Base-by-base conservation (phyloP, 2,329 filamentous ascomycete species). In the Rhynchosporium agropyri region DNA sequence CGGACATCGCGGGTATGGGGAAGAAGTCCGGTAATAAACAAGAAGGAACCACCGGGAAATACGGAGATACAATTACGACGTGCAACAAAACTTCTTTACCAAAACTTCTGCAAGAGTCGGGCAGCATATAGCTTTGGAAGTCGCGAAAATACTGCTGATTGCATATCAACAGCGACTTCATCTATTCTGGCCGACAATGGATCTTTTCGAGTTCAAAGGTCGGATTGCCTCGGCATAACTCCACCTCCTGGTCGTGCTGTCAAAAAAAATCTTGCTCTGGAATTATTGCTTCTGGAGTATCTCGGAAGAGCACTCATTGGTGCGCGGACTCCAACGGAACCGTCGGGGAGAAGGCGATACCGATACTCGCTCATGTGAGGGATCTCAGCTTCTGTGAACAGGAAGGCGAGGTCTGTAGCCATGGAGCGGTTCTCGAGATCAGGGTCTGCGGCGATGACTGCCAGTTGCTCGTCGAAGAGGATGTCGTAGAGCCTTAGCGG, bases 11-110 rank as follows among this genome's bases (percentile, higher is more conserved):
- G 50, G 50, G 33, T 20, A 51, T 54, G 33, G 50, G 40, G 36
- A 33, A 13, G 26, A 54, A 38, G n/a, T 40, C 50, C 50, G 50
- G n/a, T 33, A 36, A 15, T 42, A 40, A 54, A 42, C 50, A 54
- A 54, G 20, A n/a, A 7, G 15, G 38, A n/a, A 53, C 6, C 20
- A 20, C 40, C 50, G 36, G 50, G 33, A n/a, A 28, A 20, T 54
- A 54, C 50, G 50, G 50, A 54, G 50, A 40, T 54, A 54, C 7
- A 33, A 38, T 28, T 54, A n/a, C 36, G 50, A 54, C n/a, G 9
- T 54, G 50, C 50, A 54, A 54, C 33, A 54, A 54, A 54, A 28
- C 13, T 8, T 3, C 43, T 20, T 2, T n/a, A 36, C 33, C 33
- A 10, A 10, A 10, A 2, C 5, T 5, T 36, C 33, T 36, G 33